Evolutionary conservation across 192 early-diverging fungal genomes (phyloP), one percentile per base, ranked within the genome.

Genomic region (Backusella psychrophila): DNA sequence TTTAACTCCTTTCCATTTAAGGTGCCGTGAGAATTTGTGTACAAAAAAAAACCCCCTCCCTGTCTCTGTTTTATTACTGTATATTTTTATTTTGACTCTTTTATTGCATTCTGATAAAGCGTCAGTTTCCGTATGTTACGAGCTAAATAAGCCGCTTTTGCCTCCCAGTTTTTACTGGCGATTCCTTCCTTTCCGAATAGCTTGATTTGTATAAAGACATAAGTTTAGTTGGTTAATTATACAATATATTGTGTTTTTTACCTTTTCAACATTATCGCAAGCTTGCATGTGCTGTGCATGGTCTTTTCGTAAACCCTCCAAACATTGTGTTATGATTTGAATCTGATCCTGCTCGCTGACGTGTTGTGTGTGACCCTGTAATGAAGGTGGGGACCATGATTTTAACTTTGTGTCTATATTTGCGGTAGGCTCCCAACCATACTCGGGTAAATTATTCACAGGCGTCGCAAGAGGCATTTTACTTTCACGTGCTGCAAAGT

Each of bases 401-500:
- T 35, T 36, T 36, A 35, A 36, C 33, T 35, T 33, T 35, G 66
- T 33, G 11, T 33, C 29, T 19, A 14, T 68, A n/a, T 29, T 36
- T 31, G 29, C 35, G 1, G 15, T 31, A 33, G 35, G n/a, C 66
- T 68, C 66, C 94, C 93, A 96, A 15, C 94, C 93, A 70, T 90
- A 94, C 78, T 95, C 93, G 68, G 86, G 82, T 72, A 89, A 94
- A 44, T 42, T 29, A 56, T 88, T 88, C 7, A 90, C 87, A 46
- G 88, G 90, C 34, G 91, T 91, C 33, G 85, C 76, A 82, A 93
- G 78, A 15, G 94, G 92, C 67, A 90, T 90, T 79, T 89, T 92
- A 59, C 89, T 91, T 74, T 91, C 91, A 39, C 93, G 85, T 31
- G 92, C 93, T 11, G 94, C 91, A 93, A 92, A 96, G 80, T 89